These are phyloP conservation scores for Colletotrichum caudatum DNA, from an alignment of 2,329 filamentous ascomycete genomes.

Conservation along the genomic window DNA sequence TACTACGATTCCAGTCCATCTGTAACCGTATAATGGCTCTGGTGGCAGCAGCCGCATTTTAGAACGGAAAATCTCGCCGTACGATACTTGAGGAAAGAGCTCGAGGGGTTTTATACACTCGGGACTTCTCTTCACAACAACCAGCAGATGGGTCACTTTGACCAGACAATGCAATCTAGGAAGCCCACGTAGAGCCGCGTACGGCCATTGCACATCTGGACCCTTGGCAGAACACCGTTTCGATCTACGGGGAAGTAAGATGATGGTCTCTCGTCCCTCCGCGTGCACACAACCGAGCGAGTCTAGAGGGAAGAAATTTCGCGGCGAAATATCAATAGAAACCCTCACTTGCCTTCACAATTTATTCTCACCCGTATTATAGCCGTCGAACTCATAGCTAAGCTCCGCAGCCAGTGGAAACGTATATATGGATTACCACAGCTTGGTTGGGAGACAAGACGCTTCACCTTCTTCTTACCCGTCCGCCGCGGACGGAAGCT, in stretches of 20 bases:
- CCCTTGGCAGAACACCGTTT: not conserved
- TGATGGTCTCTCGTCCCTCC: not conserved
- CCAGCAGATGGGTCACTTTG: not conserved
- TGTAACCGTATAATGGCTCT: too few species aligned
- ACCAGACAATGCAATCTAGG: not conserved
- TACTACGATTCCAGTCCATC: too few species aligned
- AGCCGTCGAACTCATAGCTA: not conserved
- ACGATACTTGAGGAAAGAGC: not conserved
- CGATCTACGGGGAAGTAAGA: not conserved
- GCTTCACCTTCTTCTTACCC: not conserved
- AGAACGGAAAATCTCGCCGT: too few species aligned
- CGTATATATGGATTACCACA: not conserved
- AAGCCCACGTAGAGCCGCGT: not conserved
- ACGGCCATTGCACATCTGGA: not conserved
- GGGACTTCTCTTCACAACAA: not conserved
- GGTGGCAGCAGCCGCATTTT: too few species aligned
- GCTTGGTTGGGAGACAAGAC: not conserved
- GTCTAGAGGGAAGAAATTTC: not conserved
- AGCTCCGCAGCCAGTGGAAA: not conserved
- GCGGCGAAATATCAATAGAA: not conserved
- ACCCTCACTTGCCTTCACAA: not conserved
- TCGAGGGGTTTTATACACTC: not conserved
- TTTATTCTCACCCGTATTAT: not conserved
- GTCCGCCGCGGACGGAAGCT: not conserved
- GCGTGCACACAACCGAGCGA: not conserved